phyloP scores from a whole-genome alignment of 73 alveolate genomes.

The Blepharisma stoltei region DNA sequence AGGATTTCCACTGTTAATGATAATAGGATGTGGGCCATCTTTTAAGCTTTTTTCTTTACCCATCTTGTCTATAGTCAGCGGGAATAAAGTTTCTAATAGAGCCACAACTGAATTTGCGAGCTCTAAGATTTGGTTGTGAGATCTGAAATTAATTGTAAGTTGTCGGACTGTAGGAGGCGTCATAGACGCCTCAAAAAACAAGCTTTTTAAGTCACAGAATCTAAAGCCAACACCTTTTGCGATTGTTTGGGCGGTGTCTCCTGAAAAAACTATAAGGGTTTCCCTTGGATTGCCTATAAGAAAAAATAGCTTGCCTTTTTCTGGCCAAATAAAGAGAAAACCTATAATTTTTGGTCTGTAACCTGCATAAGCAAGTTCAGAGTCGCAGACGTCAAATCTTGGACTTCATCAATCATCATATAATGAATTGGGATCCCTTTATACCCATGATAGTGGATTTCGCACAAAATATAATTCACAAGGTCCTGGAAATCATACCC shows the following conservation, averaged over 20 bases:
- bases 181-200: slow-evolving; percentile 33
- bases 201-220: slow-evolving; percentile 62
- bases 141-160: slow-evolving; percentile 64
- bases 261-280: no score
- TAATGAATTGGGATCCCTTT: slow-evolving; percentile 57
- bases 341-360: slow-evolving; percentile 63
- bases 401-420: slow-evolving; percentile 78
- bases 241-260: slow-evolving; percentile 85
- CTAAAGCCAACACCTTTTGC: slow-evolving; percentile 89
- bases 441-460: slow-evolving; percentile 36
- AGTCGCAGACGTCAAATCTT: slow-evolving; percentile 72
- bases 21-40: slow-evolving; percentile 73
- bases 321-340: slow-evolving; percentile 64
- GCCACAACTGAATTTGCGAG: slow-evolving; percentile 69
- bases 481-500: slow-evolving; percentile 85
- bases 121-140: slow-evolving; percentile 73
- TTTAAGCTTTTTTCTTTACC: slow-evolving; percentile 58
- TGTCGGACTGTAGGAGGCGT: slow-evolving; percentile 25
- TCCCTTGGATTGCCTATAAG: slow-evolving; percentile 3
- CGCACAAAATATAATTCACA: slow-evolving; percentile 56
- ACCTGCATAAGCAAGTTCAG: slow-evolving; percentile 48
- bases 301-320: slow-evolving; percentile 53
- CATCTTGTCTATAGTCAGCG: slow-evolving; percentile 71
- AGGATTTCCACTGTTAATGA: slow-evolving; percentile 35
- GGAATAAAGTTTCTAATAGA: slow-evolving; percentile 70